Percentiles rank a stretch among this genome's conserved stretches.
Conservation (phyloP, 2,329 filamentous ascomycete genomes). For the Diaporthe velutina region DNA sequence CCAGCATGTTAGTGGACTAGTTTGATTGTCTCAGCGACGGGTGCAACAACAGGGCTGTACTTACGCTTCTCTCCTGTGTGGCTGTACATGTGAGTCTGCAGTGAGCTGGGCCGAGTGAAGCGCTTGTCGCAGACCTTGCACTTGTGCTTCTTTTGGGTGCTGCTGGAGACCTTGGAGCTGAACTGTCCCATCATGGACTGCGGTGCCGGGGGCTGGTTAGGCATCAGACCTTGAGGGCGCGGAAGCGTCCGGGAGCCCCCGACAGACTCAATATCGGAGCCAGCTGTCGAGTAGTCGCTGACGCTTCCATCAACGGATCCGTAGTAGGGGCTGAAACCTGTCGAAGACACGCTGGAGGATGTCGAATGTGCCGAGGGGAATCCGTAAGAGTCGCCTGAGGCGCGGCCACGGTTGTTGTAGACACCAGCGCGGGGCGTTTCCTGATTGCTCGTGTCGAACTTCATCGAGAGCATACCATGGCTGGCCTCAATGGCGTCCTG, state of each 20-base stretch:
- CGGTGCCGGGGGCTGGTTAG: slow-evolving; percentile 79
- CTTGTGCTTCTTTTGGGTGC: slow-evolving; percentile 99
- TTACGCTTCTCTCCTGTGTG: slow-evolving; percentile 98
- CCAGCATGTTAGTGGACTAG: slow-evolving; percentile 36
- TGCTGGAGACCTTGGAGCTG: slow-evolving; percentile 95
- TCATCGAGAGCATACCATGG: slow-evolving; percentile 94
- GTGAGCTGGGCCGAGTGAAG: slow-evolving; percentile 92
- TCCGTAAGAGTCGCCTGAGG: slow-evolving; percentile 88
- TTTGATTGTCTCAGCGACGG: not conserved
- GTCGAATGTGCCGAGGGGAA: slow-evolving; percentile 88
- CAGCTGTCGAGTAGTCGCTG: slow-evolving; percentile 91
- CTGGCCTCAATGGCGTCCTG: slow-evolving; percentile 93
- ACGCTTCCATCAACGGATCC: slow-evolving; percentile 83
- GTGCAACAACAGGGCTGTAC: slow-evolving; percentile 53
- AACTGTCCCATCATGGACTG: slow-evolving; percentile 99
- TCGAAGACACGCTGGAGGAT: slow-evolving; percentile 91
- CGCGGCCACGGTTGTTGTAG: slow-evolving; percentile 77
- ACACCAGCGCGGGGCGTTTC: slow-evolving; percentile 88
- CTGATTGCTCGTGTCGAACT: slow-evolving; percentile 65
- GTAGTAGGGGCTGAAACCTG: slow-evolving; percentile 86
- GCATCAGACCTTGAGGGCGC: slow-evolving; percentile 75
- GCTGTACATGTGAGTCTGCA: slow-evolving; percentile 99
- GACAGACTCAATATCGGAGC: slow-evolving; percentile 88
- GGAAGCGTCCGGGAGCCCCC: slow-evolving; percentile 83
- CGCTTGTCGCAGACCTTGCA: slow-evolving; percentile 99